Evolutionary conservation across 2,329 filamentous ascomycete genomes (phyloP).

Genomic region (Scytalidium lignicola): DNA sequence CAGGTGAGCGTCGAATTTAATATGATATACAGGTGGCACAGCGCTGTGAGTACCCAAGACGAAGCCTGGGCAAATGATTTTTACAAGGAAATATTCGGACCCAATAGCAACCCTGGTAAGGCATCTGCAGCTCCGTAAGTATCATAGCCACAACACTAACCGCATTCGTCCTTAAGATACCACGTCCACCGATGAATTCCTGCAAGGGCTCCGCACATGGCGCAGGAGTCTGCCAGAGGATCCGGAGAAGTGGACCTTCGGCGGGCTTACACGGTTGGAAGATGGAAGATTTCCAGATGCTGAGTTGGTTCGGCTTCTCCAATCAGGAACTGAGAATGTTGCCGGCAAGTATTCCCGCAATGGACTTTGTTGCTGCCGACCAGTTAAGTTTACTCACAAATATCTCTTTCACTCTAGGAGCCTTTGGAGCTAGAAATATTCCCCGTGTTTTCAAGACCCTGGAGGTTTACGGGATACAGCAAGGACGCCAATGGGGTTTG

Average conservation of each 20-base stretch:
- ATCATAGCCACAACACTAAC: slow-evolving; percentile 42
- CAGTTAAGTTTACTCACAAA: too few relatives aligned
- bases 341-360: slow-evolving; percentile 35
- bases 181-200: too few relatives aligned
- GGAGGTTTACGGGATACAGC: slow-evolving; percentile 74
- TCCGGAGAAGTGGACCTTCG: slow-evolving; percentile 63
- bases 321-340: slow-evolving; percentile 64
- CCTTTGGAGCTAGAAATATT: slow-evolving; percentile 48
- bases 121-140: slow-evolving; percentile 7
- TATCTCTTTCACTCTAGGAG: too few relatives aligned
- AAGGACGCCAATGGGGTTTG: slow-evolving; percentile 69
- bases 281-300: slow-evolving; percentile 69
- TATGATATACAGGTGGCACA: slow-evolving; percentile 81
- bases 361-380: too few relatives aligned
- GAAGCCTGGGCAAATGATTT: slow-evolving; percentile 76
- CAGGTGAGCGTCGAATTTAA: slow-evolving; percentile 85
- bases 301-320: slow-evolving; percentile 67
- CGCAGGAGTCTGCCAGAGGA: slow-evolving; percentile 54
- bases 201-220: slow-evolving; percentile 42
- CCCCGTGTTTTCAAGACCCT: slow-evolving; percentile 69
- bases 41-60: slow-evolving; percentile 66
- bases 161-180: slow-evolving; percentile 53
- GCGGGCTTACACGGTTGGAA: slow-evolving; percentile 53
- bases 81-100: slow-evolving; percentile 50
- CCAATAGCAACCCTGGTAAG: slow-evolving; percentile 35